Percentiles rank a stretch among this genome's conserved stretches.
Conservation (phyloP, 441 rosid genomes). For the Hura crepitans region DNA sequence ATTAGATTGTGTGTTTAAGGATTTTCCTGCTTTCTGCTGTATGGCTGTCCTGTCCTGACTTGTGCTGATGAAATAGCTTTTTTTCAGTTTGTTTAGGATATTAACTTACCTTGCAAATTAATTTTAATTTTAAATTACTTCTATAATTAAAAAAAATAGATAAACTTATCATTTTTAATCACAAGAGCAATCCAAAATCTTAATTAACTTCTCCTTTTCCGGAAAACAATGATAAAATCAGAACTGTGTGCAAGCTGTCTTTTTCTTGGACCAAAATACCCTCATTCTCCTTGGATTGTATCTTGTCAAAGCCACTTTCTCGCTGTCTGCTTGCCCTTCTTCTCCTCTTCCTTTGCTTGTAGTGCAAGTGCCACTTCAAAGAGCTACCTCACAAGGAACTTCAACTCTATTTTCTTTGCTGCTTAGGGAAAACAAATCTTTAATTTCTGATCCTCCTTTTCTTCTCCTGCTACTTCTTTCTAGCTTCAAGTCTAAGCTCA, state of each 20-base stretch:
- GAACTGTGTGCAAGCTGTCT: conserved; percentile 26
- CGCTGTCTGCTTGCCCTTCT: conserved; percentile 13
- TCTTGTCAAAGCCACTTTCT: conserved; percentile 15
- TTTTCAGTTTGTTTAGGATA: too few species aligned
- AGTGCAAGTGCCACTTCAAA: conserved; percentile 30
- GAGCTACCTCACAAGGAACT: conserved; percentile 23
- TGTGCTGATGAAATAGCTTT: too few species aligned
- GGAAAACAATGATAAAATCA: neutral
- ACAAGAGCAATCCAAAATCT: too few species aligned
- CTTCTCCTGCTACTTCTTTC: conserved; percentile 13
- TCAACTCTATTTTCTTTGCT: conserved; percentile 1
- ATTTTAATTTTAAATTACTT: too few species aligned
- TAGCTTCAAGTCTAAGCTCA: conserved; percentile 18
- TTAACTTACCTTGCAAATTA: too few species aligned
- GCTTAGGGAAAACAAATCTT: conserved; percentile 5
- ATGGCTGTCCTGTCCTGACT: conserved; percentile 27
- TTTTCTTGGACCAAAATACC: conserved; percentile 43
- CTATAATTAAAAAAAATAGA: too few species aligned
- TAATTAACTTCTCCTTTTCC: too few species aligned
- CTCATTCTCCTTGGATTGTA: conserved; percentile 25
- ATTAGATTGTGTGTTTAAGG: neutral
- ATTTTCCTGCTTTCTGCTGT: neutral
- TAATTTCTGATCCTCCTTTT: neutral
- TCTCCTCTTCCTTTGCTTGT: conserved; percentile 27
- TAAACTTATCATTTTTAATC: too few species aligned